These are phyloP conservation scores for Vanderwaltozyma polyspora DNA, from an alignment of 805 yeast genomes.

Conservation along the genomic window DNA sequence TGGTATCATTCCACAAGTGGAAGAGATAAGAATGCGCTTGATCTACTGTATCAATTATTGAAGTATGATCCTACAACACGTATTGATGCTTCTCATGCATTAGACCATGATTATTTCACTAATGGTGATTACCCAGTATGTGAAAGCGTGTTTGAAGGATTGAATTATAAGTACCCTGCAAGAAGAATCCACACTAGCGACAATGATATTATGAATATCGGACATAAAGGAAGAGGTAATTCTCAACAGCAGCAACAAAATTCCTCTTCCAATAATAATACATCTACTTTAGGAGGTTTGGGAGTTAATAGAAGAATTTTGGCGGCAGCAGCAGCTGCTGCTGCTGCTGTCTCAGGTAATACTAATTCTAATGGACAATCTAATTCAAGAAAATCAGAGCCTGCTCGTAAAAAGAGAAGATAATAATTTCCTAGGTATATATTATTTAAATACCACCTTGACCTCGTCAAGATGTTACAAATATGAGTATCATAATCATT, in stretches of 20 bases:
- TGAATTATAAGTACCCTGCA: conserved; percentile 65
- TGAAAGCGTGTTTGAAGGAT: conserved; percentile 71
- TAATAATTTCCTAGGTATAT: conserved; percentile 1
- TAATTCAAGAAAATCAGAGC: conserved; percentile 14
- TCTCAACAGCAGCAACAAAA: conserved; percentile 14
- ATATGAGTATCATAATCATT: too few species aligned
- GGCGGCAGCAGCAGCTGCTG: conserved; percentile 31
- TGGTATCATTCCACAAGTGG: conserved; percentile 88
- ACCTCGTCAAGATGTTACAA: too few species aligned
- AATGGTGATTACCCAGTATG: conserved; percentile 52
- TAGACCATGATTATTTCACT: conserved; percentile 65
- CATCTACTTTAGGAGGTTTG: conserved; percentile 23
- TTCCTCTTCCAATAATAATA: conserved; percentile 13
- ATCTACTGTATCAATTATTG: conserved; percentile 50
- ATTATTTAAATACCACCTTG: too few species aligned
- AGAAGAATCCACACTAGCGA: conserved; percentile 83
- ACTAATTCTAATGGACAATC: conserved; percentile 9
- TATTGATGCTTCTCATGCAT: conserved; percentile 65
- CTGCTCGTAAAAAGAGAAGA: conserved; percentile 22
- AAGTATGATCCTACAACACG: conserved; percentile 77
- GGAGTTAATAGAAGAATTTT: conserved; percentile 27
- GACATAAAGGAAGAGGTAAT: conserved; percentile 6
- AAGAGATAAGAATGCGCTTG: conserved; percentile 54
- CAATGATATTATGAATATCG: conserved; percentile 48
- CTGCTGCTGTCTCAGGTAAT: conserved; percentile 27